Conservation (phyloP, 1,284 basidiomycete species). For the Tilletia indica region DNA sequence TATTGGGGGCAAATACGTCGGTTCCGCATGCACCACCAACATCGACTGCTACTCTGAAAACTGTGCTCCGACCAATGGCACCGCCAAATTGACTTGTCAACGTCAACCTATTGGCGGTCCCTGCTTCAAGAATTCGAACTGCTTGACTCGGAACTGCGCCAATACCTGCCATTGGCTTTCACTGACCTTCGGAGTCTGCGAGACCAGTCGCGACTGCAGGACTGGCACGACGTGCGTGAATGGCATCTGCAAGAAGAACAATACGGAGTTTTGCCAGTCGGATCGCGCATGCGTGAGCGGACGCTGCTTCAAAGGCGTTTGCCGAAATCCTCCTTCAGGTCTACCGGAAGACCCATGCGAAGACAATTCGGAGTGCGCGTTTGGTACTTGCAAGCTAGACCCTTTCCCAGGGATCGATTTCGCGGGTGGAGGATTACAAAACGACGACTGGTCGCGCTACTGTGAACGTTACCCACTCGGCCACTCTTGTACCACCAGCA, state of each 20-base stretch:
- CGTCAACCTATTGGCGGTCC: conserved; percentile 7
- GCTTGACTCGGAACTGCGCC: not conserved
- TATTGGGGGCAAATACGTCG: not conserved
- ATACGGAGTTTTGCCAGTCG: too few species aligned
- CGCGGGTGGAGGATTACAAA: too few species aligned
- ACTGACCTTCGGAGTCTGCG: not conserved
- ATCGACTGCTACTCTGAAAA: conserved; percentile 12
- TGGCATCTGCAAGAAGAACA: too few species aligned
- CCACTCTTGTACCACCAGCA: not conserved
- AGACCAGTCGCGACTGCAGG: too few species aligned
- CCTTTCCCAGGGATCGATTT: too few species aligned
- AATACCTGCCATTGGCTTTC: not conserved
- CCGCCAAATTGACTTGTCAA: not conserved
- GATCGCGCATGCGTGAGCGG: too few species aligned
- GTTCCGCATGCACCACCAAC: not conserved
- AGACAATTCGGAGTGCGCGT: too few species aligned
- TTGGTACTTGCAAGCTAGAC: too few species aligned
- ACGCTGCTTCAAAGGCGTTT: too few species aligned
- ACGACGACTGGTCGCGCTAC: not conserved
- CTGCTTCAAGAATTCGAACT: conserved; percentile 13
- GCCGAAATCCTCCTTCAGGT: too few species aligned
- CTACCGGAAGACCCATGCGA: too few species aligned
- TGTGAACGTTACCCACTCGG: not conserved
- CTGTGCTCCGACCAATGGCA: not conserved
- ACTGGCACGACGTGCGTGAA: too few species aligned